Percentiles rank a stretch among this genome's conserved stretches.
phyloP scores from a whole-genome alignment of 148 eudicot genomes.

The Agrostemma githago region DNA sequence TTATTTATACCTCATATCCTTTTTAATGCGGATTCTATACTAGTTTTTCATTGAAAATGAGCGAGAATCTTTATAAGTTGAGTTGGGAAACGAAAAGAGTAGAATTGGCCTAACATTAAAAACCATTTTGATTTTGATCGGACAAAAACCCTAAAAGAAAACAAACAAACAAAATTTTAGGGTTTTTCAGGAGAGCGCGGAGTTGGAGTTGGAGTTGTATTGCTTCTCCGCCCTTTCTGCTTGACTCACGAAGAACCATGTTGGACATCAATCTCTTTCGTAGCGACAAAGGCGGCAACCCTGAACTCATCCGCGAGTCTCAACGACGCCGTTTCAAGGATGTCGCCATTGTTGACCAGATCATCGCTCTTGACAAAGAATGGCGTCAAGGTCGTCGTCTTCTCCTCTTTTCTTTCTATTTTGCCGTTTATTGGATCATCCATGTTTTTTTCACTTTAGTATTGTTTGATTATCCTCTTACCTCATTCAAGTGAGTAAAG shows the following conservation, averaged over 20 bases:
- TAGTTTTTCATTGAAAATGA: too few species aligned
- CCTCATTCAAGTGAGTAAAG: too few species aligned
- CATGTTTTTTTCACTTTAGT: too few species aligned
- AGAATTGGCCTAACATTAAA: too few species aligned
- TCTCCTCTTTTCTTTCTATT: too few species aligned
- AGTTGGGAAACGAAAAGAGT: too few species aligned
- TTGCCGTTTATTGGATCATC: not conserved
- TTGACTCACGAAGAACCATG: constrained; percentile 33
- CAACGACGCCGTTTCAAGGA: constrained; percentile 72
- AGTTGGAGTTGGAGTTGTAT: not conserved
- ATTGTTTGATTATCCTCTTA: too few species aligned
- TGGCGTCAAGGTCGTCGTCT: constrained; percentile 52
- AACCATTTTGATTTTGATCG: too few species aligned
- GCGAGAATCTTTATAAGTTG: too few species aligned
- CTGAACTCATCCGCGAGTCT: constrained; percentile 73
- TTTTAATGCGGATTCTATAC: too few species aligned
- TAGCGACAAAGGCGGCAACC: constrained; percentile 70
- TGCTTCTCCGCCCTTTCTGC: not conserved
- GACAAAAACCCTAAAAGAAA: not conserved
- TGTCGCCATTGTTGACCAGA: constrained; percentile 63
- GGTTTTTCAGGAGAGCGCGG: not conserved
- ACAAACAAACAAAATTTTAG: not conserved
- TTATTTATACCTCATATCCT: too few species aligned
- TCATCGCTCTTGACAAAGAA: constrained; percentile 57
- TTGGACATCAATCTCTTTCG: constrained; percentile 83